phyloP scores from a whole-genome alignment of 495 filamentous ascomycete genomes.

The Chaetomium cochliodes region DNA sequence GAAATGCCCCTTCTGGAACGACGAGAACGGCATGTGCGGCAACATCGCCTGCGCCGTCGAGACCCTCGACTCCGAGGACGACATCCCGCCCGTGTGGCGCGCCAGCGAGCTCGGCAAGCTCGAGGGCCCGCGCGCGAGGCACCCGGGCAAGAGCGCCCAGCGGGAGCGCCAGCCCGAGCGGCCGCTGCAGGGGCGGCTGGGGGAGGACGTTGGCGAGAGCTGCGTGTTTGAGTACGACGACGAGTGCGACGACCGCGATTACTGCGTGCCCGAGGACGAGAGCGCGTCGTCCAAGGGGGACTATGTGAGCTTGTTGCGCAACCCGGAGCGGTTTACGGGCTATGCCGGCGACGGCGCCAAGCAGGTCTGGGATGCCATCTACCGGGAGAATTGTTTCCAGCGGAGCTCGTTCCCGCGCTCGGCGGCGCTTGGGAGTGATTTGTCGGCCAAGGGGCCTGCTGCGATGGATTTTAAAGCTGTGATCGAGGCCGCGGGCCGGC shows the following conservation, averaged over 20 bases:
- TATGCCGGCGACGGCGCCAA: slow-evolving; percentile 79
- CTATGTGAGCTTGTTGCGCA: slow-evolving; percentile 91
- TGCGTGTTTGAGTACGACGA: slow-evolving; percentile 97
- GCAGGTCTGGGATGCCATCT: slow-evolving; percentile 95
- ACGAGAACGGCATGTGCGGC: slow-evolving; percentile 90
- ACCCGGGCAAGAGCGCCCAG: slow-evolving; percentile 76
- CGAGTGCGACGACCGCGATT: slow-evolving; percentile 95
- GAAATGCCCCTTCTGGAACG: slow-evolving; percentile 92
- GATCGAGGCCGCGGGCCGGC: slow-evolving; percentile 68
- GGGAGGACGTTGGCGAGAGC: slow-evolving; percentile 85
- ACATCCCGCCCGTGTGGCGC: slow-evolving; percentile 88
- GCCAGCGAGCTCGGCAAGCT: slow-evolving; percentile 89
- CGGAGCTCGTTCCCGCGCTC: slow-evolving; percentile 58
- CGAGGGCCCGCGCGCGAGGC: slow-evolving; percentile 84
- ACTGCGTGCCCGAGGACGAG: slow-evolving; percentile 96
- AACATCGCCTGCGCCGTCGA: slow-evolving; percentile 98
- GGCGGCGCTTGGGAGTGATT: slow-evolving; percentile 41
- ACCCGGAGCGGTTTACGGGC: slow-evolving; percentile 93
- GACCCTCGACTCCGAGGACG: slow-evolving; percentile 90
- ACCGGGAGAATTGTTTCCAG: slow-evolving; percentile 95
- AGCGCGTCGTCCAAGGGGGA: slow-evolving; percentile 82
- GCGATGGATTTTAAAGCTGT: slow-evolving; percentile 81
- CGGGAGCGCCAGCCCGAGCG: slow-evolving; percentile 61
- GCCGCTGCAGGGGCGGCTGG: slow-evolving; percentile 79
- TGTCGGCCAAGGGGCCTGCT: slow-evolving; percentile 58